phyloP scores from a whole-genome alignment of 169 alveolate genomes.

The Plasmodium blacklocki region DNA sequence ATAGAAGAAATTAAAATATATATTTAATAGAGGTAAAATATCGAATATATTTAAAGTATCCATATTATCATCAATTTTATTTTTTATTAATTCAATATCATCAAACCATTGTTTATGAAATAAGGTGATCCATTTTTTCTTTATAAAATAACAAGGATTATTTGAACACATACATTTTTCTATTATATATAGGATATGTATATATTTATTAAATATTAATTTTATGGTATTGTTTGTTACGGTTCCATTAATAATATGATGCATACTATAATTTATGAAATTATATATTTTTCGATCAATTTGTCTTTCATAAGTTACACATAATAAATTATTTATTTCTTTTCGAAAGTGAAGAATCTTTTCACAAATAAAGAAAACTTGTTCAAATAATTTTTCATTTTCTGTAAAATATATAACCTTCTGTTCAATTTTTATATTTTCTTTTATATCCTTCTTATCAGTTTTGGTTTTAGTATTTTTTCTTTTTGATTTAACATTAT shows the following conservation, averaged over 20 bases:
- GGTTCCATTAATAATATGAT: background rate
- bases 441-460: background rate
- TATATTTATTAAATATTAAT: background rate
- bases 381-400: slow-evolving; percentile 8
- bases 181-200: background rate
- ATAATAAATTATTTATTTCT: slow-evolving; percentile 17
- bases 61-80: background rate
- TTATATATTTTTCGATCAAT: background rate
- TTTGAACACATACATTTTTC: slow-evolving; percentile 1
- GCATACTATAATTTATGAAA: background rate
- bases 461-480: background rate
- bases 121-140: background rate
- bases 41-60: background rate
- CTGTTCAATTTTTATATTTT: background rate
- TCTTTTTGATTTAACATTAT: background rate
- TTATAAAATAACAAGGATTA: slow-evolving; percentile 3
- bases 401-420: background rate
- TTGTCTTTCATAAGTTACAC: background rate
- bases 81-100: background rate
- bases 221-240: background rate
- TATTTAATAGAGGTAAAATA: slow-evolving; percentile 6
- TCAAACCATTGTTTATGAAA: background rate
- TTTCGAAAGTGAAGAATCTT: slow-evolving; percentile 17
- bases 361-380: background rate
- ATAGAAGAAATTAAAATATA: slow-evolving; percentile 19